Evolutionary conservation across 164 flowering plant species (phyloP).

Genomic region (Umbilicus rupestris): DNA sequence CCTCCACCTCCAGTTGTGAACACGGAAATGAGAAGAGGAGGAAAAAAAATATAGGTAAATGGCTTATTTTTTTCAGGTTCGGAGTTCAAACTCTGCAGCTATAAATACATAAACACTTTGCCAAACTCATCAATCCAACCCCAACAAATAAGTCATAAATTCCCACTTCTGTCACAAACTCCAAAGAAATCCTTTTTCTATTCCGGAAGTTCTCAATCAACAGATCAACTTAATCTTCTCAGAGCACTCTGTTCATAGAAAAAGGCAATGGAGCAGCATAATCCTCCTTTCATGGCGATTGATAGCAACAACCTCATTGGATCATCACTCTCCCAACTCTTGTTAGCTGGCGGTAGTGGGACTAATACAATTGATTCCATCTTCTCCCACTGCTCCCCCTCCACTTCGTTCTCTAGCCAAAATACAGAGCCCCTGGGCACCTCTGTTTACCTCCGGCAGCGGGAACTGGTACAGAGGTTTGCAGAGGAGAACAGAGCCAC

Average conservation of each 20-base stretch:
- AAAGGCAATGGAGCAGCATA: background rate
- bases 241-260: background rate
- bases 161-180: background rate
- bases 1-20: constrained; percentile 6
- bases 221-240: background rate
- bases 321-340: constrained; percentile 4
- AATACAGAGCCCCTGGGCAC: constrained; percentile 50
- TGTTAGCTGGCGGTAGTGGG: constrained; percentile 18
- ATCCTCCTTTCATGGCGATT: constrained; percentile 4
- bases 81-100: constrained; percentile 3
- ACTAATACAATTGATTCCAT: constrained; percentile 59
- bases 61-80: background rate
- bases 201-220: background rate
- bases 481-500: constrained; percentile 21
- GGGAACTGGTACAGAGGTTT: constrained; percentile 55
- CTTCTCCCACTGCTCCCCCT: constrained; percentile 32
- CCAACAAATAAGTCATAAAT: background rate
- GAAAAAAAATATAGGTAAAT: background rate
- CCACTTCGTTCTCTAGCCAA: constrained; percentile 17
- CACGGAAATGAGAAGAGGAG: background rate
- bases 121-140: constrained; percentile 1
- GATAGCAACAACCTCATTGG: constrained; percentile 7
- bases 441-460: constrained; percentile 64
- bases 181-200: background rate
- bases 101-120: background rate